Evolutionary conservation across 768 basidiomycete species (phyloP).

Genomic region (Hypholoma sublateritium): DNA sequence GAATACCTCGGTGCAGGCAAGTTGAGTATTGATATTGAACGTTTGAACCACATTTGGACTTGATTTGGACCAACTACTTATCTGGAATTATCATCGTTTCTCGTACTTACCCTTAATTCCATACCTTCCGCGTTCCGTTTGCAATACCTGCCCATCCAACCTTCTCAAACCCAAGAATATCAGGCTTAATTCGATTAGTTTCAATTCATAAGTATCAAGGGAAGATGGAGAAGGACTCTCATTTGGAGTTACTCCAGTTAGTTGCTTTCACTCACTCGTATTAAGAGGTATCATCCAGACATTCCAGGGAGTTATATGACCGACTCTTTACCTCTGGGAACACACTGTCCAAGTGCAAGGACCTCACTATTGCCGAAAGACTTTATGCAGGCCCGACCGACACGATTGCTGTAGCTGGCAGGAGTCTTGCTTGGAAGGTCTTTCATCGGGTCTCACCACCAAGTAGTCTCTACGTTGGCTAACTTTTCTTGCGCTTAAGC

Average conservation of each 20-base stretch:
- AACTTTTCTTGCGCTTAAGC: constrained; percentile 36
- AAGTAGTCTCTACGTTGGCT: constrained; percentile 16
- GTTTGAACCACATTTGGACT: neutral
- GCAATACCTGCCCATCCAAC: neutral
- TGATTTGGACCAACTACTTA: neutral
- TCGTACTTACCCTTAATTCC: neutral
- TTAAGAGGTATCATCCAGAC: constrained; percentile 9
- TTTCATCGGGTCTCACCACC: constrained; percentile 15
- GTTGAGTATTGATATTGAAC: neutral
- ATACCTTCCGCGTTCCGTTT: too few species aligned
- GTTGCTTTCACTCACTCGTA: constrained; percentile 6
- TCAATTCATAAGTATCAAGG: neutral
- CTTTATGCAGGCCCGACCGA: constrained; percentile 46
- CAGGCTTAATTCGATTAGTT: neutral
- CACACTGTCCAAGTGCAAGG: constrained; percentile 64
- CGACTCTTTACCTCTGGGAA: constrained; percentile 50
- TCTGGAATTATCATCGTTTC: neutral
- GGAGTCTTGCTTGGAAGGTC: constrained; percentile 89
- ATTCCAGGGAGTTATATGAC: constrained; percentile 37
- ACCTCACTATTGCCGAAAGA: constrained; percentile 61
- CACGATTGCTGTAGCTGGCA: constrained; percentile 56
- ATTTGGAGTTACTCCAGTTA: constrained; percentile 19
- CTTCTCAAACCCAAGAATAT: neutral
- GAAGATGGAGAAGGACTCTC: constrained; percentile 13
- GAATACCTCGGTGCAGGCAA: neutral